phyloP scores from a whole-genome alignment of 768 basidiomycete species.

The Calocera viscosa region DNA sequence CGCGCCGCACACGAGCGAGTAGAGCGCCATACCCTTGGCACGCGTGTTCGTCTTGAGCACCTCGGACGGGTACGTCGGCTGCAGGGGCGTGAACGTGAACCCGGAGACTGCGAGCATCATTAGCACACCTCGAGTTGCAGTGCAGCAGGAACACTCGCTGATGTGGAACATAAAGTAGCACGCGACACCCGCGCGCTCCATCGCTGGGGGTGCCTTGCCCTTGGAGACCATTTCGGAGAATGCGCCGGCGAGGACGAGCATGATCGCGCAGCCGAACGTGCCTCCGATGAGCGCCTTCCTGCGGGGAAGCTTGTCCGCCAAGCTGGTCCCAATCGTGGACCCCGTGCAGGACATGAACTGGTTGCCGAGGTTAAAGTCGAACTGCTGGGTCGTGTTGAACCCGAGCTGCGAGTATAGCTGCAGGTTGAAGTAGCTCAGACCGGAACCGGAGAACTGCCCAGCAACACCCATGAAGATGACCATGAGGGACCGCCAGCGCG shows the following conservation, averaged over 20 bases:
- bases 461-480: constrained; percentile 45
- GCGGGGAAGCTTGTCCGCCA: constrained; percentile 26
- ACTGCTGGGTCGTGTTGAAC: constrained; percentile 22
- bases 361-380: constrained; percentile 29
- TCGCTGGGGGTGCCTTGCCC: constrained; percentile 12
- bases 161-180: constrained; percentile 40
- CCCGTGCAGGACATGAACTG: constrained; percentile 25
- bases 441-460: constrained; percentile 47
- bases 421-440: constrained; percentile 35
- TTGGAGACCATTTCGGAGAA: constrained; percentile 17
- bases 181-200: constrained; percentile 27
- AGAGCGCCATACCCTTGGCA: constrained; percentile 51
- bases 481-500: constrained; percentile 37
- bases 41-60: constrained; percentile 44
- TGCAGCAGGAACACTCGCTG: constrained; percentile 15
- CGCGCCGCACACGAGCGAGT: constrained; percentile 24
- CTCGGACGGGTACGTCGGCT: constrained; percentile 46
- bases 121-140: not conserved
- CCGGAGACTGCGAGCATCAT: constrained; percentile 28
- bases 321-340: constrained; percentile 25
- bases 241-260: constrained; percentile 22
- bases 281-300: constrained; percentile 26
- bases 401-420: constrained; percentile 9
- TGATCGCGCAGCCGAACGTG: constrained; percentile 22
- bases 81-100: constrained; percentile 47